Evolutionary conservation across 2,329 filamentous ascomycete species (phyloP).

Genomic region (Aspergillus persii): DNA sequence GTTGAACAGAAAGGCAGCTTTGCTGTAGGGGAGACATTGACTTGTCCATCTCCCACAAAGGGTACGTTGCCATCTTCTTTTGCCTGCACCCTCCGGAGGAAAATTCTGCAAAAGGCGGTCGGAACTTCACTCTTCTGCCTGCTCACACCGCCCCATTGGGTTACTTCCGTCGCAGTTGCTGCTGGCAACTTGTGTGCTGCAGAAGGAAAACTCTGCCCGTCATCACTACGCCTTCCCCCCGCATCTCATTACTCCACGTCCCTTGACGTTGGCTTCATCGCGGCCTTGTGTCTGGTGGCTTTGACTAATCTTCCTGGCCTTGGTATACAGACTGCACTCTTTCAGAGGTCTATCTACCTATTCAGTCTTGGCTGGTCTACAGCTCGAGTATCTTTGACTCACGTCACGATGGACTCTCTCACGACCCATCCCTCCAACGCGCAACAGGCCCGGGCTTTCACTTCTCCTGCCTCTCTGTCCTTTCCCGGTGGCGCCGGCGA

Average conservation of each 20-base stretch:
- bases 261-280: neutral
- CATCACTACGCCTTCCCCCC: neutral
- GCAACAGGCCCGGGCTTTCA: slow-evolving; percentile 92
- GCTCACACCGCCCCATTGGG: neutral
- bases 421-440: slow-evolving; percentile 90
- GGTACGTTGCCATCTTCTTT: slow-evolving; percentile 43
- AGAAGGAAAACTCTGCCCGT: neutral
- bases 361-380: slow-evolving; percentile 24
- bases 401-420: slow-evolving; percentile 74
- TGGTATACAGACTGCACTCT: slow-evolving; percentile 27
- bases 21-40: slow-evolving; percentile 82
- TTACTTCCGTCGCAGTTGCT: neutral
- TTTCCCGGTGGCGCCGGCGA: slow-evolving; percentile 84
- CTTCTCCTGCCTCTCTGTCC: slow-evolving; percentile 84
- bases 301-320: slow-evolving; percentile 4
- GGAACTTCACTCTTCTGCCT: slow-evolving; percentile 1
- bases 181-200: neutral
- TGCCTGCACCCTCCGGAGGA: neutral
- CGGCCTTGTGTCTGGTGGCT: slow-evolving; percentile 2
- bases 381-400: slow-evolving; percentile 26
- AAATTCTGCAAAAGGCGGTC: neutral
- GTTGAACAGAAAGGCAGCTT: slow-evolving; percentile 19
- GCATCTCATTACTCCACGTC: neutral
- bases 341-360: slow-evolving; percentile 13
- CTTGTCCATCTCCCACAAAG: slow-evolving; percentile 90